Conservation (phyloP, 2,329 filamentous ascomycete species). For the Colletotrichum aenigma region DNA sequence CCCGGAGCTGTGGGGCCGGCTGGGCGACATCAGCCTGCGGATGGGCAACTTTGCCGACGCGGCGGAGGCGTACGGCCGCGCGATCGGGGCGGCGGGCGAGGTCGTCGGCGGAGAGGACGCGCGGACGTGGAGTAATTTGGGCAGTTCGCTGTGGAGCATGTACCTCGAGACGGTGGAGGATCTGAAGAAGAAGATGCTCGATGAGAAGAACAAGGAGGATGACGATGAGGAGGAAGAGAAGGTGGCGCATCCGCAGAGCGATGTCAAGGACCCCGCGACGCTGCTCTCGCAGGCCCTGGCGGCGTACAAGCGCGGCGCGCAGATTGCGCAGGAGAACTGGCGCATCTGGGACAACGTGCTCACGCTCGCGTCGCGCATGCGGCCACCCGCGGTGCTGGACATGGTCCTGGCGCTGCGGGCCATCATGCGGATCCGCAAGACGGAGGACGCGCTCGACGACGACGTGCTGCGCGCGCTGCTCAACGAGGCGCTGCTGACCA, state of each 20-base stretch:
- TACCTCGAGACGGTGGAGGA: slow-evolving; percentile 59
- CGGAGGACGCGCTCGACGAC: slow-evolving; percentile 79
- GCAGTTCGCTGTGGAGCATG: slow-evolving; percentile 77
- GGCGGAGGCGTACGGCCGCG: slow-evolving; percentile 80
- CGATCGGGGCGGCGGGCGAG: slow-evolving; percentile 68
- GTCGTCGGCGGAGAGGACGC: slow-evolving; percentile 83
- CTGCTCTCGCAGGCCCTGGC: slow-evolving; percentile 76
- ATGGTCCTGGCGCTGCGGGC: slow-evolving; percentile 76
- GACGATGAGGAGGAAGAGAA: slow-evolving; percentile 27
- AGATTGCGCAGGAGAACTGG: slow-evolving; percentile 83
- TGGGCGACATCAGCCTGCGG: slow-evolving; percentile 87
- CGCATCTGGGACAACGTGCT: slow-evolving; percentile 98
- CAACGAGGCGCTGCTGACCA: slow-evolving; percentile 66
- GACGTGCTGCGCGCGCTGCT: slow-evolving; percentile 76
- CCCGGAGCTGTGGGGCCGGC: slow-evolving; percentile 83
- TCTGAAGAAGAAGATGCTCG: slow-evolving; percentile 24
- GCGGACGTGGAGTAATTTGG: slow-evolving; percentile 93
- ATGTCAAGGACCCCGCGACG: slow-evolving; percentile 55
- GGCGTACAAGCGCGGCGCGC: slow-evolving; percentile 86
- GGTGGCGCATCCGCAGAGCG: not conserved
- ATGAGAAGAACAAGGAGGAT: slow-evolving; percentile 25
- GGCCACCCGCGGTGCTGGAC: slow-evolving; percentile 76
- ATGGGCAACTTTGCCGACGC: slow-evolving; percentile 79
- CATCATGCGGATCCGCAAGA: slow-evolving; percentile 77
- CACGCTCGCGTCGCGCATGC: slow-evolving; percentile 79